Base-by-base conservation (phyloP, 2,329 filamentous ascomycete species). In the Calonectria crousiana region DNA sequence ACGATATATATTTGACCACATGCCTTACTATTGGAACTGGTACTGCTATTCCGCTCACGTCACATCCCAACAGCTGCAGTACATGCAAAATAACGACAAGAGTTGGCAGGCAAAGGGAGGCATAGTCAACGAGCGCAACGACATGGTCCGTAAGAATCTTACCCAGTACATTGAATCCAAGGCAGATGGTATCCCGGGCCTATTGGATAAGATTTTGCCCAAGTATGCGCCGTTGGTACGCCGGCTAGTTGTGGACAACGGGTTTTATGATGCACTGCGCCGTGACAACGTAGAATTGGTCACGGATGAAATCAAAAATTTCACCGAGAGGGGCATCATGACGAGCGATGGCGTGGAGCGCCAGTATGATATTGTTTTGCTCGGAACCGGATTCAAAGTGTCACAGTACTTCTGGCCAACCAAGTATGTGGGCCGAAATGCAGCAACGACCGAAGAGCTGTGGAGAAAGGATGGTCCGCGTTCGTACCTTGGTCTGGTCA, bases 1-100 rank as follows among this genome's bases (percentile, higher is more conserved):
- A 2, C 53, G 71, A 6, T 73, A 58, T 16, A 14, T 73, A 10
- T 73, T 73, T 18, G 66, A 73, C 49, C 28, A 56, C n/a, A 73
- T 73, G 71, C 71, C 71, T 4, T 73, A 73, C 28, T 73, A 73
- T 18, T 73, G 71, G 71, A 73, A 73, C n/a, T 73, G 71, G 71
- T 69, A 47, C n/a, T 73, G 71, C 18, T 73, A 73, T 49, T 53
- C 66, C 2, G 71, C 65, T n/a, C 71, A 73, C 28, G 71, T 73
- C 9, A n/a, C 71, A 4, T 56, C 71, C 6, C 71, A 73, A n/a
- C 71, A 73, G 16, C 38, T 73, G 28, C 71, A 73, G 58, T 53
- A 66, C 20, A 30, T 73, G 10, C 71, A 73, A 28, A 56, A n/a
- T 8, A 18, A 65, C 9, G 71, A 73, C 38, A 56, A 49, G 34